phyloP scores from a whole-genome alignment of 73 alveolate species.

The Effrenium voratum region DNA sequence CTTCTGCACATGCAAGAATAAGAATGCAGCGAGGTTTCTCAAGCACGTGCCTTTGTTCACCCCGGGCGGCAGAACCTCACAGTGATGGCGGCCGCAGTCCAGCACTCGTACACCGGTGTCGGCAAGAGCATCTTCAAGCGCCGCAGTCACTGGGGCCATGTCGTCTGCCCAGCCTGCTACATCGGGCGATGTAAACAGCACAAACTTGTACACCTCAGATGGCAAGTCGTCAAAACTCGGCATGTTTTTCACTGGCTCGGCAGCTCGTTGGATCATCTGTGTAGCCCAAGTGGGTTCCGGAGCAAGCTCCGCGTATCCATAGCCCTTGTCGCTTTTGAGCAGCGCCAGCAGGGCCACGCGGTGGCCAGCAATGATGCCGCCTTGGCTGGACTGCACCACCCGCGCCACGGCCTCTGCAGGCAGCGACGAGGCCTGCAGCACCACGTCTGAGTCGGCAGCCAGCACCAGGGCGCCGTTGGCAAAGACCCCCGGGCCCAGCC shows the following conservation, averaged over 20 bases:
- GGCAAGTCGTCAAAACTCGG: not conserved
- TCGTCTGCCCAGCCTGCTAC: not conserved
- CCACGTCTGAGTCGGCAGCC: not conserved
- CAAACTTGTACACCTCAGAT: conserved; percentile 57
- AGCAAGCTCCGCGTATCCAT: conserved; percentile 17
- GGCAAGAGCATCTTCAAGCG: not conserved
- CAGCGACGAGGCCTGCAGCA: not conserved
- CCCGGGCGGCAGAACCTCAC: conserved; percentile 73
- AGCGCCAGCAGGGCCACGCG: conserved; percentile 43
- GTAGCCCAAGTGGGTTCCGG: conserved; percentile 73
- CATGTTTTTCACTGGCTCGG: not conserved
- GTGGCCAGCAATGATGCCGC: conserved; percentile 14
- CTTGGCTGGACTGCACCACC: not conserved
- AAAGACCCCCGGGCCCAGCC: conserved; percentile 64
- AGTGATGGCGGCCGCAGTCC: conserved; percentile 61
- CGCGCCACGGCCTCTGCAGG: not conserved
- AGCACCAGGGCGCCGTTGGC: conserved; percentile 65
- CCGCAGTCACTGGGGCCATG: not conserved
- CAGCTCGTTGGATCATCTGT: conserved; percentile 27
- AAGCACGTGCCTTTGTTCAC: conserved; percentile 48
- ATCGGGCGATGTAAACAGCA: conserved; percentile 25
- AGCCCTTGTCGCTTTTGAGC: not conserved
- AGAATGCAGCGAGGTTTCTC: too few relatives aligned
- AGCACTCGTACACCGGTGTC: not conserved
- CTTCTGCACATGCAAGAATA: too few relatives aligned